phyloP scores from a whole-genome alignment of 140 eudicot genomes.

The Oenanthe javanica region DNA sequence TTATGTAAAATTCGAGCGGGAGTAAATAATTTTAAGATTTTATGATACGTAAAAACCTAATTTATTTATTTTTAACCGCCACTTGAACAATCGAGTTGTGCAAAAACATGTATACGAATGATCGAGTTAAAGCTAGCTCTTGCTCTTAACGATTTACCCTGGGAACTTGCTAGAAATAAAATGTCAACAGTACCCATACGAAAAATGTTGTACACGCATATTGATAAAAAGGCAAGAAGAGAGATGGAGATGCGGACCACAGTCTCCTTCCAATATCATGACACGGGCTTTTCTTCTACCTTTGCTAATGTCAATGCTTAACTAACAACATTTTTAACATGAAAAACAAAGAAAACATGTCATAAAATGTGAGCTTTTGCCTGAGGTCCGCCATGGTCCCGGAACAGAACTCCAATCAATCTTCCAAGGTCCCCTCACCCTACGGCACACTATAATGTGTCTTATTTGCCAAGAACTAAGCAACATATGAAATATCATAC shows the following conservation, averaged over 20 bases:
- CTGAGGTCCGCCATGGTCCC: slow-evolving; percentile 6
- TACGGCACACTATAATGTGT: not conserved
- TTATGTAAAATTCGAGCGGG: no score
- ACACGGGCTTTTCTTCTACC: not conserved
- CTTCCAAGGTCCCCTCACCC: slow-evolving; percentile 6
- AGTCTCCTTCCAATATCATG: not conserved
- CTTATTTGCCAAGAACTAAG: not conserved
- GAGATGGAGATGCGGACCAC: not conserved
- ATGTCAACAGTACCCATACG: not conserved
- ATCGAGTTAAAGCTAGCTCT: not conserved
- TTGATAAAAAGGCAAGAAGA: not conserved
- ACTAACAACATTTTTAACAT: not conserved
- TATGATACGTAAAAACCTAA: no score
- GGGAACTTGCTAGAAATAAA: not conserved
- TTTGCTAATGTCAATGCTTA: not conserved
- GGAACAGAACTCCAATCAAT: not conserved
- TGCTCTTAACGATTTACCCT: not conserved
- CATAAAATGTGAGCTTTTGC: not conserved
- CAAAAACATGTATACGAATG: no score
- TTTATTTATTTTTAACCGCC: no score
- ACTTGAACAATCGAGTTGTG: no score
- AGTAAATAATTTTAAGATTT: no score
- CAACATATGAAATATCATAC: not conserved
- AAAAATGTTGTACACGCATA: not conserved
- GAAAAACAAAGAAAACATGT: not conserved